Evolutionary conservation across 371 early-diverging fungal species (phyloP), one percentile per base, ranked within the genome.

Genomic region (Haplosporangium sp.): DNA sequence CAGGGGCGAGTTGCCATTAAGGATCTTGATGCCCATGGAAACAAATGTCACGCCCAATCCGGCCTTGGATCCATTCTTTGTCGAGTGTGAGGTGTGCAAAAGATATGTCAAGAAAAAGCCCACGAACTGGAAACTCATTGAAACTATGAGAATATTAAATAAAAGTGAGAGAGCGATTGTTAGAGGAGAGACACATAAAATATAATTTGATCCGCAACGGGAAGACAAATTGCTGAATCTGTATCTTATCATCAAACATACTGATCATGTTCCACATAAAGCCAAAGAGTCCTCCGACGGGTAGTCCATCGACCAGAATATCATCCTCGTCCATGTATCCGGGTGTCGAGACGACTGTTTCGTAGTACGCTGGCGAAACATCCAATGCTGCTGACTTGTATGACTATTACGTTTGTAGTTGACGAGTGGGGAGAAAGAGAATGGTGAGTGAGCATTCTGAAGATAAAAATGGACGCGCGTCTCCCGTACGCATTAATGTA

Each of bases 81-180:
- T 85, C 16, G 90, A 87, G 69, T 90, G 90, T 37, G 86, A 85
- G 43, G 90, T 90, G 63, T 89, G 89, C 43, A 90, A 81, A 50
- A 92, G 79, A 69, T 92, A 92, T 23, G 90, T 90, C 61, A 92
- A 66, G 80, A 90, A 83, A 64, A 92, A 92, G 9, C 92, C 92
- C 40, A 90, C 89, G 69, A 89, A 87, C 64, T 92, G 91, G 72
- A 92, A 92, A 56, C 88, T 86, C 76, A 89, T 85, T 47, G 90
- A 89, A n/a, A 89, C 91, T 90, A 81, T 43, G 43, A 42, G 4
- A 42, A 41, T 5, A 6, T 18, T 11, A 43, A 12, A 16, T 45
- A 37, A 6, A 52, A 13, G 16, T 52, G 50, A 45, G 43, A 18
- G 43, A 55, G 16, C 54, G 12, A 5, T 47, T 47, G 48, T 57